phyloP scores from a whole-genome alignment of 352 stramenopile species.

The Pythium periplocum region DNA sequence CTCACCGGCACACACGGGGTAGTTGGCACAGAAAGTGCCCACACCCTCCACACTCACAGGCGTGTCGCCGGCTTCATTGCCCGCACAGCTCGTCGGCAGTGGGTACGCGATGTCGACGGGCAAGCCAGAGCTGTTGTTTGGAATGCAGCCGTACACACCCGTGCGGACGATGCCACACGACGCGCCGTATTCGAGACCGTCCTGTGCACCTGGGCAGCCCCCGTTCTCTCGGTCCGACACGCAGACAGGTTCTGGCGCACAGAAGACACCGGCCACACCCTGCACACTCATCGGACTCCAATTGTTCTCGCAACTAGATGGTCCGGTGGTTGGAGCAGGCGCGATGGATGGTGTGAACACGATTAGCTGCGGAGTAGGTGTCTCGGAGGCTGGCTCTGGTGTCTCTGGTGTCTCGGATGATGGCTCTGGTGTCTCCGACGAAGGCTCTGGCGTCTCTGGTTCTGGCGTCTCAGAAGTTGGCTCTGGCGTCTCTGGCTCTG shows the following conservation, averaged over 20 bases:
- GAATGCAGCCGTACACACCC: slow-evolving; percentile 3
- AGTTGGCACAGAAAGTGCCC: slow-evolving; percentile 3
- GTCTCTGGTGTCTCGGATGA: no score
- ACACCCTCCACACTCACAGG: slow-evolving; percentile 3
- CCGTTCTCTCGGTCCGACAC: not conserved
- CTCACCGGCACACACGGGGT: not conserved
- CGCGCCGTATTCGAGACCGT: not conserved
- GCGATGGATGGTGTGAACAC: no score
- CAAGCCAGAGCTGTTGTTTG: not conserved
- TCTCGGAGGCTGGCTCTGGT: no score
- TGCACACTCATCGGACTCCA: slow-evolving; percentile 1
- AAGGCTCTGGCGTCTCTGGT: no score
- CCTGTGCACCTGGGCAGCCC: not conserved
- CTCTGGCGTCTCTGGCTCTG: no score
- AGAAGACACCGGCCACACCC: slow-evolving; percentile 2
- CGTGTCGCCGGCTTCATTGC: not conserved
- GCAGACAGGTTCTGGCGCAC: not conserved
- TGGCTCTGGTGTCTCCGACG: no score
- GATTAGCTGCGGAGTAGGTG: no score
- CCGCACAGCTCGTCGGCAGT: not conserved
- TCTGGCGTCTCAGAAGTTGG: no score
- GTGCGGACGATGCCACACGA: not conserved
- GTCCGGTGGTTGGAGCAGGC: no score
- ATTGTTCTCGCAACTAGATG: not conserved
- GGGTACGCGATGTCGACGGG: not conserved